Conservation (phyloP, 306 rosid species). For the Rosa persica region DNA sequence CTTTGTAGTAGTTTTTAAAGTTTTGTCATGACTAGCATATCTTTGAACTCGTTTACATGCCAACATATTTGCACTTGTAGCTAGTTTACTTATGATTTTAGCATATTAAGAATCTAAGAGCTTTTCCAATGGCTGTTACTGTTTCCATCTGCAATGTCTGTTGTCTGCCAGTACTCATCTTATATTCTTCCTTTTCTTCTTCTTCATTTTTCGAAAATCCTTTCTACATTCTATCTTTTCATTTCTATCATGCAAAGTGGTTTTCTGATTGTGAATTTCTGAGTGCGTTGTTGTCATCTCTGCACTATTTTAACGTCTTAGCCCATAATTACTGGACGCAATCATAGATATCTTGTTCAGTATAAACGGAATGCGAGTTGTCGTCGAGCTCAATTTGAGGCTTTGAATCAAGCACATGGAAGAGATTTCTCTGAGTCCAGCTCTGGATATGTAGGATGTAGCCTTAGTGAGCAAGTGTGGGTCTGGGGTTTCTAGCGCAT, state of each 20-base stretch:
- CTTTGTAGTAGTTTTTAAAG: neutral
- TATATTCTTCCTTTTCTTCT: neutral
- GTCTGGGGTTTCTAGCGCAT: too few relatives aligned
- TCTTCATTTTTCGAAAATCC: too few relatives aligned
- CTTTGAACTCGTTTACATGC: neutral
- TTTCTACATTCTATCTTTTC: too few relatives aligned
- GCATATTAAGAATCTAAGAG: neutral
- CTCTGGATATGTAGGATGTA: too few relatives aligned
- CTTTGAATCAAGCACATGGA: too few relatives aligned
- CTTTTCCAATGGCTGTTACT: neutral
- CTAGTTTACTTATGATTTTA: neutral
- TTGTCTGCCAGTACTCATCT: too few relatives aligned
- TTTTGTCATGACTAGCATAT: neutral
- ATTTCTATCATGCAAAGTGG: neutral
- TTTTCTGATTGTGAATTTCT: neutral
- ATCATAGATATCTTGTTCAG: neutral
- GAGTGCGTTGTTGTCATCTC: neutral
- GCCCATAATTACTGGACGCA: neutral
- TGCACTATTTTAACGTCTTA: neutral
- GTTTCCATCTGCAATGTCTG: too few relatives aligned
- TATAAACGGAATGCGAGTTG: too few relatives aligned
- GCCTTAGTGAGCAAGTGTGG: too few relatives aligned
- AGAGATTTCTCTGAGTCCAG: too few relatives aligned
- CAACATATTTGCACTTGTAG: neutral
- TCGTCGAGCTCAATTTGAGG: too few relatives aligned